phyloP scores from a whole-genome alignment of 1,139 yeast genomes.

The Kodamaea sp. region DNA sequence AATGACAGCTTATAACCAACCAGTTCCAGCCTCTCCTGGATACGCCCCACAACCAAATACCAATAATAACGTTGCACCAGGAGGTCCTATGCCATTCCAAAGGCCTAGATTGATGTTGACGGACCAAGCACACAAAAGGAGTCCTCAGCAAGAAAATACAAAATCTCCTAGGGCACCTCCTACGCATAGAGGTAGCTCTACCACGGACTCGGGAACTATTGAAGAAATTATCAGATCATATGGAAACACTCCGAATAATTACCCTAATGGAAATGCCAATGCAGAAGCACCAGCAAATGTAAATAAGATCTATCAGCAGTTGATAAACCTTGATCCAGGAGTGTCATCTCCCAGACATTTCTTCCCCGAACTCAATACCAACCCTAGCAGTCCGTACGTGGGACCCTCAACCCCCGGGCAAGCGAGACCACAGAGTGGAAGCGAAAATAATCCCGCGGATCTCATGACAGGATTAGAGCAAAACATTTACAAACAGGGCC shows the following conservation, averaged over 20 bases:
- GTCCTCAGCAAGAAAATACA: constrained; percentile 6
- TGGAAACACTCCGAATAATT: constrained; percentile 22
- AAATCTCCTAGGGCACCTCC: constrained; percentile 2
- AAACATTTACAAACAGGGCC: constrained; percentile 51
- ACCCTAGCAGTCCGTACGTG: constrained; percentile 10
- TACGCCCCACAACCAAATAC: constrained; percentile 9
- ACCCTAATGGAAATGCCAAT: constrained; percentile 8
- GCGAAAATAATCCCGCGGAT: constrained; percentile 13
- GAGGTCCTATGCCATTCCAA: constrained; percentile 24
- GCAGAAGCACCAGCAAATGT: constrained; percentile 16
- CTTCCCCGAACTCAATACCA: constrained; percentile 33
- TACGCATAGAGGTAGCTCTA: constrained; percentile 10
- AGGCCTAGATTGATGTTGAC: constrained; percentile 47
- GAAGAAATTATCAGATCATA: constrained; percentile 41
- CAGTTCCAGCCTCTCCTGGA: constrained; percentile 10
- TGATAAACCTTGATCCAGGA: constrained; percentile 27
- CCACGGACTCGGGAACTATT: constrained; percentile 27
- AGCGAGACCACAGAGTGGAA: neutral
- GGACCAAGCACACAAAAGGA: constrained; percentile 33
- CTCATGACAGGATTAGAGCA: constrained; percentile 41
- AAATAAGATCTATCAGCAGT: constrained; percentile 35
- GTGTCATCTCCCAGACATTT: constrained; percentile 33
- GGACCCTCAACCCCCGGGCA: constrained; percentile 12
- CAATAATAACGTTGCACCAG: constrained; percentile 5
- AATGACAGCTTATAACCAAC: constrained; percentile 21